These are phyloP conservation scores for Fusarium sulawesiense DNA, from an alignment of 2,329 filamentous ascomycete genomes.

Conservation along the genomic window DNA sequence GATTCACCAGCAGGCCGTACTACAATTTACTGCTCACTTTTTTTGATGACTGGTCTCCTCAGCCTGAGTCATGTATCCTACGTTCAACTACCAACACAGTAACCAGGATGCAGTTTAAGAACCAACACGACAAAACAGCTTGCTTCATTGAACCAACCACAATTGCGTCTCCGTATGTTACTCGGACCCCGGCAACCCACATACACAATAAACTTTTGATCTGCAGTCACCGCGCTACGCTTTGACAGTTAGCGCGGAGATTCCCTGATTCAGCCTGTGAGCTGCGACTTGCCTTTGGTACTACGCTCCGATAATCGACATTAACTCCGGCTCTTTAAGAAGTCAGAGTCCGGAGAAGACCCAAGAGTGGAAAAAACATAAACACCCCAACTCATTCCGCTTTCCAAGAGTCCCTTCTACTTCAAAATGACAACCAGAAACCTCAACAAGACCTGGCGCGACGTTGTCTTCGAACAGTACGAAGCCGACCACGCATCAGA, in stretches of 20 bases:
- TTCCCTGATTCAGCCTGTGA: background rate
- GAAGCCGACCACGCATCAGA: constrained; percentile 37
- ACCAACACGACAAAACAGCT: background rate
- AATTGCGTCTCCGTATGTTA: fast-evolving
- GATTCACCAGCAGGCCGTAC: too few species aligned
- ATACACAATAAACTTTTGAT: background rate
- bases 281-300: background rate
- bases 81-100: background rate
- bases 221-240: background rate
- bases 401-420: background rate
- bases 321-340: background rate
- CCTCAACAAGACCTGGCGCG: constrained; percentile 33
- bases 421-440: constrained; percentile 30
- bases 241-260: background rate
- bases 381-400: background rate
- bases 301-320: background rate
- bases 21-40: too few species aligned
- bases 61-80: background rate
- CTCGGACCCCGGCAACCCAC: background rate
- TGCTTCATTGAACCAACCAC: background rate
- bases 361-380: background rate
- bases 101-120: background rate
- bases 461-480: constrained; percentile 26
- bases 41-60: too few species aligned
- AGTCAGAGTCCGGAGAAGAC: fast-evolving